Evolutionary conservation across 345 rosid genomes (phyloP), one percentile per base, ranked within the genome.

Genomic region (Murraya koenigii): DNA sequence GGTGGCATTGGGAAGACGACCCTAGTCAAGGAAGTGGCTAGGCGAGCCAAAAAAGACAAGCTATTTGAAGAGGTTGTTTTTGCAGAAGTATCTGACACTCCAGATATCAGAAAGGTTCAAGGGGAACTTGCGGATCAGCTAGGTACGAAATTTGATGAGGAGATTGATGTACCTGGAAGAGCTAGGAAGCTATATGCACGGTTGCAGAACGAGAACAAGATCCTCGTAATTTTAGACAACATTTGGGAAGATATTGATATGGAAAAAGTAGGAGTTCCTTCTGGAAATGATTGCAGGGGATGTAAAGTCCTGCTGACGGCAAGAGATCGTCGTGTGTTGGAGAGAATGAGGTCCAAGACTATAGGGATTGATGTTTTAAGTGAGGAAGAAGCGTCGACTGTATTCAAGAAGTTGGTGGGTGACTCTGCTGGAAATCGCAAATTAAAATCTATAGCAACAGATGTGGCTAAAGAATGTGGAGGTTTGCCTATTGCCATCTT

Each of bases 381-480:
- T 44, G 8, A 11, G 1, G 8, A 68, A 0, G 60, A 66, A 1
- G 74, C 85, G 1, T 74, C 83, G 86, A 33, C 47, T 3, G 39
- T 84, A 17, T 84, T 86, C 33, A 15, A 71, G 32, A 76, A 20
- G 72, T 70, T 14, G 8, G 82, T 72, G 2, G 81, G 83, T 8
- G 71, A 65, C 3, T 17, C 4, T 25, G 62, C 52, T 59, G 55
- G 72, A 28, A 54, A 30, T 55, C 23, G n/a, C 3, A 35, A 58
- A 2, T 44, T 85, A 54, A 44, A 2, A 6, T 2, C 78, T 32
- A 8, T 72, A 14, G 86, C 82, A n/a, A 15, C 0, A 38, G 74
- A 81, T 38, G 56, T 77, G 2, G 78, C 75, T 19, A 19, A 36
- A 6, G 32, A 30, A 30, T 30, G 32, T 30, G 32, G 32, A 30